These are phyloP conservation scores for Alternaria novae-zelandiae DNA, from an alignment of 2,329 filamentous ascomycete species.

Conservation along the genomic window DNA sequence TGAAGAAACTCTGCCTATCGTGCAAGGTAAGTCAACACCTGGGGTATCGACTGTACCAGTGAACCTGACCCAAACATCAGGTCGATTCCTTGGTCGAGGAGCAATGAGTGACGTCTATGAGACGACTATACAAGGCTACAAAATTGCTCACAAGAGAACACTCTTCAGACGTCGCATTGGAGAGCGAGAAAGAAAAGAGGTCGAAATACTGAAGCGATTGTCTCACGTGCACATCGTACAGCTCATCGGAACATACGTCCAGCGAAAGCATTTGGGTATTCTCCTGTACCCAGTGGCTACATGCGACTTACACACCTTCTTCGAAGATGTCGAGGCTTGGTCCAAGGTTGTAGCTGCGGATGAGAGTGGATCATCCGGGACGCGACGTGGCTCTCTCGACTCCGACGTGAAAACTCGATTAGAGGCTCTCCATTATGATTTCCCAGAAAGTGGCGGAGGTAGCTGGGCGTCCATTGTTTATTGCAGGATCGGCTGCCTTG, in stretches of 20 bases:
- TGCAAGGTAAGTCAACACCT: background rate
- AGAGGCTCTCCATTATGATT: background rate
- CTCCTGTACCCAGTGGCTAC: constrained; percentile 26
- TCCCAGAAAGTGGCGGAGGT: background rate
- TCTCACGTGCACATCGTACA: background rate
- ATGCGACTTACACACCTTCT: constrained; percentile 27
- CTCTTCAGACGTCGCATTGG: background rate
- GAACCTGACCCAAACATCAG: background rate
- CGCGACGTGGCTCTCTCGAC: background rate
- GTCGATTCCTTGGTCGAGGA: background rate
- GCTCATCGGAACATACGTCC: background rate
- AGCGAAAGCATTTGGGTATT: constrained; percentile 2
- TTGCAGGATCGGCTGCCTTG: background rate
- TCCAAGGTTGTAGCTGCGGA: constrained; percentile 28
- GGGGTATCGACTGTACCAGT: background rate
- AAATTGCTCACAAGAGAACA: background rate
- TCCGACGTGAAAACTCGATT: background rate
- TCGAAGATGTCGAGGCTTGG: constrained; percentile 26
- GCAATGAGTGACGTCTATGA: background rate
- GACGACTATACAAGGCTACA: background rate
- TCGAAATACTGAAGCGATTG: background rate
- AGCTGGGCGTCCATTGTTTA: background rate
- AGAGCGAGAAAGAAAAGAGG: background rate
- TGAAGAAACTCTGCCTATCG: background rate
- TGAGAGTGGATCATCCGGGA: constrained; percentile 22